phyloP scores from a whole-genome alignment of 129 eudicot species.

The Artemisia annua region DNA sequence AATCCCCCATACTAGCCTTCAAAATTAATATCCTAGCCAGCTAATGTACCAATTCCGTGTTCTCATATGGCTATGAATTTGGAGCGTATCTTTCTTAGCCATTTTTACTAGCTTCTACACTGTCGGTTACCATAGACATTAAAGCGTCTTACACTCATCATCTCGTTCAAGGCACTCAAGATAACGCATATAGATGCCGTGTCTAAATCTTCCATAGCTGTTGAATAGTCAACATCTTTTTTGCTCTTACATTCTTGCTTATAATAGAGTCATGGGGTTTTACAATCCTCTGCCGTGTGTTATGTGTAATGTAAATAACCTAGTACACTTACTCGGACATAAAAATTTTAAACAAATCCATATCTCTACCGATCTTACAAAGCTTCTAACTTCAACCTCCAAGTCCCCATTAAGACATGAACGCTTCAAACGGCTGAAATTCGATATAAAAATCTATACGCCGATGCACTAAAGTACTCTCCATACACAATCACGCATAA shows the following conservation, averaged over 20 bases:
- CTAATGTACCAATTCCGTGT: no score
- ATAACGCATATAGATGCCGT: no score
- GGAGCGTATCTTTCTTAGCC: no score
- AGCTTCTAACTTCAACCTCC: background rate
- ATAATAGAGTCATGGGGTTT: background rate
- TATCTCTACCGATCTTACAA: background rate
- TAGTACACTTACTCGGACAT: background rate
- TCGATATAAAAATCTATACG: background rate
- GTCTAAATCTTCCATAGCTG: background rate
- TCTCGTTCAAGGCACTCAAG: no score
- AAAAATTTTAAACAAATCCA: background rate
- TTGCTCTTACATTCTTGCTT: background rate
- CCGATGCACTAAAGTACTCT: background rate
- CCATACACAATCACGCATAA: background rate
- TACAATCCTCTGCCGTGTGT: background rate
- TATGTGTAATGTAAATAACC: background rate
- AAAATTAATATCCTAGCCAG: no score
- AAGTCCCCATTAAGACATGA: background rate
- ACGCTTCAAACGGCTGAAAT: background rate
- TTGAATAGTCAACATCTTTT: background rate
- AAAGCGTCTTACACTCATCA: no score
- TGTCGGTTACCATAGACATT: no score
- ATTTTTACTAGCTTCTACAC: no score
- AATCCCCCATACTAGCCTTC: no score
- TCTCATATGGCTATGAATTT: no score